These are phyloP conservation scores for Dothideomycetes sp. DNA, from an alignment of 2,329 filamentous ascomycete species.

Conservation along the genomic window DNA sequence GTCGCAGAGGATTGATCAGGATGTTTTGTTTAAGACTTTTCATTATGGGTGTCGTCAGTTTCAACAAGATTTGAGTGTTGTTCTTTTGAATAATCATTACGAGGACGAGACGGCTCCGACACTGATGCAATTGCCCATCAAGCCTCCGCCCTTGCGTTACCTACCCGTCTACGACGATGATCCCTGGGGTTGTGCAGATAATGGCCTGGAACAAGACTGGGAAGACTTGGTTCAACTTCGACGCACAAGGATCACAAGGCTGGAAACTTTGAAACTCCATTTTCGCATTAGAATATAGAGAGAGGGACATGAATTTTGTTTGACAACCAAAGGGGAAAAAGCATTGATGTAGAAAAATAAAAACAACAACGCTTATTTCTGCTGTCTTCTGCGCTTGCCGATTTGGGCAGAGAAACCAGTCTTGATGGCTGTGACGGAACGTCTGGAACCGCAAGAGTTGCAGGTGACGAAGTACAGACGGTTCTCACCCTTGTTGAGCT, in stretches of 20 bases:
- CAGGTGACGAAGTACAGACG: conserved; percentile 98
- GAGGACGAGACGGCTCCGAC: conserved; percentile 28
- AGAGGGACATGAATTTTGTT: not conserved
- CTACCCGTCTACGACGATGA: conserved; percentile 1
- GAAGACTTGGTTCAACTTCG: conserved; percentile 1
- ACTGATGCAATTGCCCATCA: conserved; percentile 25
- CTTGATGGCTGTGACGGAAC: conserved; percentile 96
- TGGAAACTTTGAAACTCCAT: conserved; percentile 10
- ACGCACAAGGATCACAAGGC: conserved; percentile 5
- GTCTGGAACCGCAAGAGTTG: conserved; percentile 59
- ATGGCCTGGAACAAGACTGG: not conserved
- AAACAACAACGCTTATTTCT: conserved; percentile 48
- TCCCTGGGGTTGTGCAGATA: not conserved
- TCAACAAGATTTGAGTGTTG: conserved; percentile 32
- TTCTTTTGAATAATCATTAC: conserved; percentile 30
- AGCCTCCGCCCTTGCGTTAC: conserved; percentile 12
- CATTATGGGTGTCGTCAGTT: conserved; percentile 31
- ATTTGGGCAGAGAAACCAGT: conserved; percentile 99
- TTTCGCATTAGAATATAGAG: conserved; percentile 5
- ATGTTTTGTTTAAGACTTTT: conserved; percentile 29
- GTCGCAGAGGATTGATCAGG: conserved; percentile 27
- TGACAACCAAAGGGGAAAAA: not conserved
- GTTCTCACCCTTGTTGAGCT: conserved; percentile 98
- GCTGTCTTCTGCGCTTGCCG: conserved; percentile 94
- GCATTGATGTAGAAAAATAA: conserved; percentile 2